Conservation (phyloP, 192 early-diverging fungal genomes). For the Mortierella alpina region DNA sequence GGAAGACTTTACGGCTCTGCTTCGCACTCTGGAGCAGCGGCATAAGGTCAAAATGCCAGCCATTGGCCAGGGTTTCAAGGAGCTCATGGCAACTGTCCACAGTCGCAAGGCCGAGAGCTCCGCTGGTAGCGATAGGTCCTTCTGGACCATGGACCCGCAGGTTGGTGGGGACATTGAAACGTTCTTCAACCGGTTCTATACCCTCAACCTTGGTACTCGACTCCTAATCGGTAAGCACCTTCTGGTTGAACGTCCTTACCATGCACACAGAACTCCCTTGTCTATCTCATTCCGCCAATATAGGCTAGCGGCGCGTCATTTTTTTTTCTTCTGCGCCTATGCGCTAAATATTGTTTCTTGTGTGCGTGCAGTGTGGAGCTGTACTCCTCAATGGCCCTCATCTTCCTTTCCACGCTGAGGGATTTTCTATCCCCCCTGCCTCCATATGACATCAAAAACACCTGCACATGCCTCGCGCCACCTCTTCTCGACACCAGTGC, state of each 20-base stretch:
- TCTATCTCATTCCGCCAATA: too few species aligned
- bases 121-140: slow-evolving; percentile 23
- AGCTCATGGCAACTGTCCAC: slow-evolving; percentile 13
- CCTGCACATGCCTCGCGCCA: background rate
- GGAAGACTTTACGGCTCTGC: slow-evolving; percentile 41
- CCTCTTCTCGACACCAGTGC: background rate
- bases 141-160: slow-evolving; percentile 54
- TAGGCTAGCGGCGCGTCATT: background rate
- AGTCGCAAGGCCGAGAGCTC: background rate
- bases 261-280: too few species aligned
- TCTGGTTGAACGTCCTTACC: background rate
- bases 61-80: slow-evolving; percentile 44
- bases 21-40: slow-evolving; percentile 39
- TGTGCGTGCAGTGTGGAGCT: background rate
- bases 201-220: slow-evolving; percentile 70
- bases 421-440: background rate
- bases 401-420: too few species aligned
- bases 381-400: too few species aligned
- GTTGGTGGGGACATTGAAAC: slow-evolving; percentile 61
- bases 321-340: background rate
- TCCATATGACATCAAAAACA: slow-evolving; percentile 4
- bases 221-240: slow-evolving; percentile 59
- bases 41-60: slow-evolving; percentile 47
- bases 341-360: background rate
- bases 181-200: slow-evolving; percentile 71